Percentiles rank a stretch among this genome's conserved stretches.
phyloP scores from a whole-genome alignment of 2,329 filamentous ascomycete genomes.

The Fusarium acutatum region DNA sequence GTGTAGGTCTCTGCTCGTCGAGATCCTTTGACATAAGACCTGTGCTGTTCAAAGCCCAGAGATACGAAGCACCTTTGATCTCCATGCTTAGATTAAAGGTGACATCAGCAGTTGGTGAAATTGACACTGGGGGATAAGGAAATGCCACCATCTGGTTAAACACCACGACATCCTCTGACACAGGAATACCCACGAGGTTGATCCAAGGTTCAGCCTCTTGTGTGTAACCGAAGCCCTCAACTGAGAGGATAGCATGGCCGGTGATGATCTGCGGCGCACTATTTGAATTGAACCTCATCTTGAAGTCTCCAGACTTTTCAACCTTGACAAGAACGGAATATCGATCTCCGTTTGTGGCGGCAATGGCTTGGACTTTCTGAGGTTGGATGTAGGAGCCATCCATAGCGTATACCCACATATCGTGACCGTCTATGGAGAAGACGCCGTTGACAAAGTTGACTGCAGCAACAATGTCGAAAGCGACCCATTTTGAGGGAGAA shows the following conservation, averaged over 20 bases:
- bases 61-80: conserved; percentile 55
- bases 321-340: conserved; percentile 61
- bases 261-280: conserved; percentile 63
- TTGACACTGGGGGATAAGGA: conserved; percentile 57
- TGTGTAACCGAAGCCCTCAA: conserved; percentile 36
- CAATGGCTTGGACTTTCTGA: conserved; percentile 56
- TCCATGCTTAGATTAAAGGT: conserved; percentile 56
- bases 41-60: conserved; percentile 62
- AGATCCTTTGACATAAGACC: conserved; percentile 51
- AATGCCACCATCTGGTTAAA: conserved; percentile 54
- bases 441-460: conserved; percentile 55
- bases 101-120: conserved; percentile 53
- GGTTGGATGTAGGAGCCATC: conserved; percentile 65
- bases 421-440: conserved; percentile 61
- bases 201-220: conserved; percentile 54
- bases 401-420: conserved; percentile 63
- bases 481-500: conserved; percentile 53
- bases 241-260: conserved; percentile 59
- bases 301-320: conserved; percentile 58
- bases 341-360: conserved; percentile 59
- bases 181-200: conserved; percentile 56
- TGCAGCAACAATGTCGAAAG: conserved; percentile 64
- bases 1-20: conserved; percentile 51
- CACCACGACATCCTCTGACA: conserved; percentile 51
- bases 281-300: conserved; percentile 61